These are phyloP conservation scores for Leccinum variicolor DNA, from an alignment of 768 basidiomycete species.

Conservation along the genomic window DNA sequence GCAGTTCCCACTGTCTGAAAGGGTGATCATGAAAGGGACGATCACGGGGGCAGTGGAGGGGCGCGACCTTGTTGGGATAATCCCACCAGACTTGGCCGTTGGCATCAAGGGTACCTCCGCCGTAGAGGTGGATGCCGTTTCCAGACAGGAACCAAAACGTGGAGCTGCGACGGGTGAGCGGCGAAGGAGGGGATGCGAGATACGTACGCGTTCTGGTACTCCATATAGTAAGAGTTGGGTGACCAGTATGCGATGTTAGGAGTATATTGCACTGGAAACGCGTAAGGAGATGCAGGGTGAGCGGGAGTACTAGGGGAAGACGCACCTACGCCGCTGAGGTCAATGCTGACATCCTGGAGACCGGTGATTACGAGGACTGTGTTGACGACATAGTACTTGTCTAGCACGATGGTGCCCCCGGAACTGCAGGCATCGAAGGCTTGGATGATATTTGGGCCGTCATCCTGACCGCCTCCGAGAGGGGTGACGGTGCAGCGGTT, in stretches of 20 bases:
- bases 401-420: conserved; percentile 30
- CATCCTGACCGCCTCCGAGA: not conserved
- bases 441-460: conserved; percentile 32
- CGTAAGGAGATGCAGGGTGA: not conserved
- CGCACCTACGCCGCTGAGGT: conserved; percentile 36
- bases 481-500: conserved; percentile 26
- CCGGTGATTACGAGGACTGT: conserved; percentile 36
- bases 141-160: conserved; percentile 41
- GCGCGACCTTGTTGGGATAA: conserved; percentile 22
- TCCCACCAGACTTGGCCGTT: conserved; percentile 46
- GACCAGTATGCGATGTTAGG: conserved; percentile 43
- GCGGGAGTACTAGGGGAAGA: not conserved
- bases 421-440: conserved; percentile 28
- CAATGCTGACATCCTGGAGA: conserved; percentile 37
- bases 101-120: conserved; percentile 43
- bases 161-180: conserved; percentile 21
- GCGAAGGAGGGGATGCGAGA: not conserved
- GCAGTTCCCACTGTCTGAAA: conserved; percentile 36
- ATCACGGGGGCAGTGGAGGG: conserved; percentile 3
- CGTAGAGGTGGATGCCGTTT: conserved; percentile 35
- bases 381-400: conserved; percentile 36
- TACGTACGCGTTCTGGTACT: conserved; percentile 42
- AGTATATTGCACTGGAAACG: conserved; percentile 31
- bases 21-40: not conserved
- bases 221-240: conserved; percentile 36